These are phyloP conservation scores for Dianthus caryophyllus DNA, from an alignment of 148 eudicot genomes.

Conservation along the genomic window DNA sequence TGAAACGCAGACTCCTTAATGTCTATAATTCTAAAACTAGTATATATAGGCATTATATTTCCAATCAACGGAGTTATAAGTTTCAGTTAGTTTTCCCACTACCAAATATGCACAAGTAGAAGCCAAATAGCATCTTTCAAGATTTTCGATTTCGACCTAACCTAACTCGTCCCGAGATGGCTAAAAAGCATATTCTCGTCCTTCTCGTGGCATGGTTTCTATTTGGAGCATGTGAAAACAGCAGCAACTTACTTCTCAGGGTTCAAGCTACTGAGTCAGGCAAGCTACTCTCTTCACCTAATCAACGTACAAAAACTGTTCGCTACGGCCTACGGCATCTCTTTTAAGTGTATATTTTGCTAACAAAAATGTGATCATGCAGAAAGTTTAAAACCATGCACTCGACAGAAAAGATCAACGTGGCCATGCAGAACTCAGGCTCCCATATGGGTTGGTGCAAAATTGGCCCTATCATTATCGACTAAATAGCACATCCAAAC, in stretches of 20 bases:
- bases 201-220: constrained; percentile 37
- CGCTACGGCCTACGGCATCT: not conserved
- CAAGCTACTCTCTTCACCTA: constrained; percentile 14
- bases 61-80: constrained; percentile 25
- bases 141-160: constrained; percentile 20
- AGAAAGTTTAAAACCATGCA: constrained; percentile 35
- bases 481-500: not conserved
- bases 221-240: constrained; percentile 24
- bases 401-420: constrained; percentile 23
- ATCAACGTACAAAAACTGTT: not conserved
- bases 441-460: constrained; percentile 33
- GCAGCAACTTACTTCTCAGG: constrained; percentile 12
- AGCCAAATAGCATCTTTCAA: constrained; percentile 7
- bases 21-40: constrained; percentile 13
- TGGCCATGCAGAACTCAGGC: constrained; percentile 12
- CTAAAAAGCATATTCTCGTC: constrained; percentile 26
- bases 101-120: constrained; percentile 24
- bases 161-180: constrained; percentile 27
- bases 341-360: not conserved
- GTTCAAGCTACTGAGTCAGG: constrained; percentile 45
- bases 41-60: constrained; percentile 39
- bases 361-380: constrained; percentile 14
- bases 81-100: constrained; percentile 25
- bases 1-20: constrained; percentile 20
- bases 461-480: not conserved